A percentile compares a stretch with the other conserved stretches of the same genome.
These are phyloP conservation scores for Penicillium parvum DNA, from an alignment of 495 filamentous ascomycete genomes.

Conservation along the genomic window DNA sequence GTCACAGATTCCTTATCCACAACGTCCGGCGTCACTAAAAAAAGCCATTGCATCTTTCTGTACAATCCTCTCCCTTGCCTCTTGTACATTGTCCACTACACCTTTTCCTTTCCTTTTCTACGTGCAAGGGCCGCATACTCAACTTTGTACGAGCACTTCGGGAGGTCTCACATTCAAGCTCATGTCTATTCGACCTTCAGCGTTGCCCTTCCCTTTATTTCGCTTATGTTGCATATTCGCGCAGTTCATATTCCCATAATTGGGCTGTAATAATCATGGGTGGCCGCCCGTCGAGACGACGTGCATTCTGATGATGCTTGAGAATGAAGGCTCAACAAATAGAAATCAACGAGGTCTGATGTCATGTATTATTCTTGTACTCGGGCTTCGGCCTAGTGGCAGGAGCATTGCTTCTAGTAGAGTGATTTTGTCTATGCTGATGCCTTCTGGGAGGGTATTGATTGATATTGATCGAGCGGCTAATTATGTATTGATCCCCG, in stretches of 20 bases:
- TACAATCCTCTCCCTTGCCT: constrained; percentile 22
- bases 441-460: too few species aligned
- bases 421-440: background rate
- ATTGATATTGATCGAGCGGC: too few species aligned
- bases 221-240: constrained; percentile 27
- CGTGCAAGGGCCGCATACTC: constrained; percentile 6
- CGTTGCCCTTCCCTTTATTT: constrained; percentile 12
- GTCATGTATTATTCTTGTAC: constrained; percentile 16
- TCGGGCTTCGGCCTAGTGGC: constrained; percentile 4
- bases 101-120: constrained; percentile 7
- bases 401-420: constrained; percentile 7
- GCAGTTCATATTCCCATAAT: constrained; percentile 25
- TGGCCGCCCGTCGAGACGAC: constrained; percentile 7
- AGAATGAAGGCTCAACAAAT: constrained; percentile 15
- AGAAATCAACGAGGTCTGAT: constrained; percentile 20
- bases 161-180: too few species aligned
- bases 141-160: constrained; percentile 6
- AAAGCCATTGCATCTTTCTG: constrained; percentile 19
- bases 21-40: constrained; percentile 9
- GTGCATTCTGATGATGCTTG: constrained; percentile 17
- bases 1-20: constrained; percentile 1
- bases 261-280: constrained; percentile 24
- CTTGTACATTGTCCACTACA: constrained; percentile 21
- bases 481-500: too few species aligned
- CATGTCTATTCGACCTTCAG: constrained; percentile 14